Conservation (phyloP, 192 early-diverging fungal genomes). For the Coemansia sp. region DNA sequence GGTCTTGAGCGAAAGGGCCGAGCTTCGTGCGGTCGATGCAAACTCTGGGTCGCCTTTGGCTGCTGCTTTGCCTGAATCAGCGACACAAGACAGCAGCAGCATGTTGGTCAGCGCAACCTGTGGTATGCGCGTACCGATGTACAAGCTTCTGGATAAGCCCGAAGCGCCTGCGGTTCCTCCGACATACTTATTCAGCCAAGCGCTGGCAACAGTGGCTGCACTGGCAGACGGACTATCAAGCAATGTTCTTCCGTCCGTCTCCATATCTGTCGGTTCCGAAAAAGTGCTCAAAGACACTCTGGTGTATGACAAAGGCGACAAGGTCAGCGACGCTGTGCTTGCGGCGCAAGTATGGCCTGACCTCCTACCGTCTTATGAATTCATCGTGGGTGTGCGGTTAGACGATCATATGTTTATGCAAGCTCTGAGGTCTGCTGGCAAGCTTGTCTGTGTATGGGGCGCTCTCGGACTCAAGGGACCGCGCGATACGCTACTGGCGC, state of each 20-base stretch:
- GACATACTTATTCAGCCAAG: constrained; percentile 80
- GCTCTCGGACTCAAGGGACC: constrained; percentile 74
- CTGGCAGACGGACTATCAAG: constrained; percentile 72
- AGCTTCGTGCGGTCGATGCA: constrained; percentile 21
- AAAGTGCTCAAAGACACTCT: constrained; percentile 21
- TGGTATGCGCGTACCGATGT: constrained; percentile 55
- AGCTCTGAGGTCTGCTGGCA: constrained; percentile 68
- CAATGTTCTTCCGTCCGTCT: constrained; percentile 58
- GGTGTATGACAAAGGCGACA: constrained; percentile 14
- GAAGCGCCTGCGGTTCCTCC: constrained; percentile 89
- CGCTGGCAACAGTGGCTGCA: constrained; percentile 66
- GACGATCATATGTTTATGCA: constrained; percentile 83
- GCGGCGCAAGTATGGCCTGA: constrained; percentile 78
- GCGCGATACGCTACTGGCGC: constrained; percentile 81
- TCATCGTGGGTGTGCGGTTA: constrained; percentile 71
- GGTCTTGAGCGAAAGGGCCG: constrained; percentile 74
- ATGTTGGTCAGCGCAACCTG: constrained; percentile 9
- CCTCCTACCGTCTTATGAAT: constrained; percentile 73
- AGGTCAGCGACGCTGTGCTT: constrained; percentile 65
- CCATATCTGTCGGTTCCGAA: constrained; percentile 26
- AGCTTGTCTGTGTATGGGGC: constrained; percentile 77
- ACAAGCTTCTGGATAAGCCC: constrained; percentile 91
- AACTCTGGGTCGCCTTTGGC: background rate
- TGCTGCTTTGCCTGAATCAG: constrained; percentile 14
- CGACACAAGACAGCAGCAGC: background rate